A percentile compares a stretch with the other conserved stretches of the same genome.
These are phyloP conservation scores for Fraxinus floribunda DNA, from an alignment of 305 asterid genomes.

Conservation along the genomic window DNA sequence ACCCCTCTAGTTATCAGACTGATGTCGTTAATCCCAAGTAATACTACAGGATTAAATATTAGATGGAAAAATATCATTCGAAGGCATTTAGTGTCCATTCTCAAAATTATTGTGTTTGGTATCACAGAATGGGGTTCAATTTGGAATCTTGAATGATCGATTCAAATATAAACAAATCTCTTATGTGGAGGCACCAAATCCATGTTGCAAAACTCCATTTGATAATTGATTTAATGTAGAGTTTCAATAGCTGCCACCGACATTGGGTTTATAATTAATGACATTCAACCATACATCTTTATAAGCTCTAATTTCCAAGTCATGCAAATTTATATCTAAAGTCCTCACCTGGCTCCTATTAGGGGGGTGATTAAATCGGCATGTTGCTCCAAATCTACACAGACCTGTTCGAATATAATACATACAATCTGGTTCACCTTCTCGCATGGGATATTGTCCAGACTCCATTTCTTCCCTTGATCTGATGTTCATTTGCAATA, in stretches of 20 bases:
- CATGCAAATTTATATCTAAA: conserved; percentile 6
- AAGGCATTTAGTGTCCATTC: neutral
- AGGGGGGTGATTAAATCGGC: conserved; percentile 96
- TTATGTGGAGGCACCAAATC: neutral
- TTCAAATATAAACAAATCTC: neutral
- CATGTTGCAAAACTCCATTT: neutral
- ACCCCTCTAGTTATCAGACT: neutral
- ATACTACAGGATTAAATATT: neutral
- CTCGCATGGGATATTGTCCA: conserved; percentile 83
- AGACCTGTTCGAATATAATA: conserved; percentile 93
- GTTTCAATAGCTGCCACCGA: neutral
- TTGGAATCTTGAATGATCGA: neutral
- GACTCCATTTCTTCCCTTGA: conserved; percentile 74
- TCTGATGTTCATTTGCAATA: conserved; percentile 77
- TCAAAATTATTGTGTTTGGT: neutral
- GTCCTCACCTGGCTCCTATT: conserved; percentile 75
- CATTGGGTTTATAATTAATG: neutral
- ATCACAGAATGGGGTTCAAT: neutral
- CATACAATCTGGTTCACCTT: conserved; percentile 92
- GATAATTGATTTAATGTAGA: neutral
- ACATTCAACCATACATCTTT: neutral
- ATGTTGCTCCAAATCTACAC: conserved; percentile 93
- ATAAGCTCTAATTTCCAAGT: neutral
- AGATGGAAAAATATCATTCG: neutral
- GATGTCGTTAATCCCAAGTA: neutral